Base-by-base conservation (phyloP, 257 asterid genomes). In the Solanum virginianum region DNA sequence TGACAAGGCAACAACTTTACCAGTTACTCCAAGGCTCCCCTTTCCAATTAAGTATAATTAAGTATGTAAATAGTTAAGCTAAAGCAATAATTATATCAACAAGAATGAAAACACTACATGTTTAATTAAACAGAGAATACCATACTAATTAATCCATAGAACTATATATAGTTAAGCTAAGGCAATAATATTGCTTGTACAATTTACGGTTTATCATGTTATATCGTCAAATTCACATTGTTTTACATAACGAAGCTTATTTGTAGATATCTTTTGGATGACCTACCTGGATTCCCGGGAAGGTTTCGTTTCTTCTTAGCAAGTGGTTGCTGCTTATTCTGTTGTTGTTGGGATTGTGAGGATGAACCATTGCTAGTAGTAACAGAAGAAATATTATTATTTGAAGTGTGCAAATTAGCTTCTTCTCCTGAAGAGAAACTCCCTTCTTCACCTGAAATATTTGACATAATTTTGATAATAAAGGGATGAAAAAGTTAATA, bases 371-470 rank as follows among this genome's bases (percentile, higher is more conserved):
- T 90, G 81, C 86, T 81, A 56, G 84, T 62, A 24, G 85, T 74
- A 15, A 63, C 84, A 51, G 85, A 75, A 26, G 81, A 75, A 75
- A 75, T 69, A 45, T 43, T 66, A 57, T 57, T 80, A 69, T 57
- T 75, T 29, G 89, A 36, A 54, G 63, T 81, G 0, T 22, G 86
- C 56, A 80, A 51, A 43, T 70, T 53, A 56, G 10, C 86, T 84
- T 90, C 86, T 60, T 86, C 91, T 10, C 89, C 93, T 49, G 93
- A 90, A 51, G 93, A 89, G 84, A 90, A 87, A 55, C 93, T 90
- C n/a, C 90, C 91, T 16, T 89, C 91, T 49, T 89, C 92, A 71
- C 91, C 93, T 66, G 91, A 63, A 74, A 86, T 85, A 87, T 90
- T 82, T 45, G 85, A 82, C 85, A 82, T 81, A 16, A 43, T 22